Evolutionary conservation across 2,329 filamentous ascomycete genomes (phyloP), one percentile per base, ranked within the genome.

Genomic region (Diaporthe sp.): DNA sequence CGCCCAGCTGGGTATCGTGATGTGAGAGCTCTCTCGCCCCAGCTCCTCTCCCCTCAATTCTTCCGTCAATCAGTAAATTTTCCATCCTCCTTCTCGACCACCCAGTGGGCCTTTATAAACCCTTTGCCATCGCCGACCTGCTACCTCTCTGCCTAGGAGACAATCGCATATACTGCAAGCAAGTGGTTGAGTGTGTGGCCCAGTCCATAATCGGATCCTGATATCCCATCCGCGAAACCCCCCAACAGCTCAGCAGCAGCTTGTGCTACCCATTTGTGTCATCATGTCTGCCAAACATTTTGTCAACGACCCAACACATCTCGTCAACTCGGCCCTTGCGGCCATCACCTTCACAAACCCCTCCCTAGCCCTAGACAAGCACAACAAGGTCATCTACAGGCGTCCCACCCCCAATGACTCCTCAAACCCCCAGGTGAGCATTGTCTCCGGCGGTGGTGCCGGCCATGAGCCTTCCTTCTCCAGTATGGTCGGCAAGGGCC

Each of bases 381-480:
- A 91, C 69, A 94, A 97, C 86, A 98, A 98, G 83, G 93, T 97
- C 79, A 85, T 97, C 80, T 97, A 97, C 86, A 90, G 91, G 73
- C 90, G 93, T 25, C 92, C 91, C 30, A 82, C 81, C 66, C 78
- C 78, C 71, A 79, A 74, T 83, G 83, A 84, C 75, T 78, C 87
- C 33, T 82, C 84, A 73, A 78, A 87, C n/a, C 82, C 87, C 22
- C 90, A 94, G 80, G 95, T 98, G 58, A 94, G 94, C 73, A 89
- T 98, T 80, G 88, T 98, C 78, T 96, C 94, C 2, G 96, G 96
- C 77, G 96, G 96, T 77, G 96, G 96, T 72, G 94, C 93, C 28
- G 96, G 96, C 78, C 96, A 98, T 81, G 96, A 98, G 82, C 96
- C 96, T 33, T 94, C 93, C 75, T 98, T 98, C 82, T 92, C 92